These are phyloP conservation scores for Lentinula boryana DNA, from an alignment of 768 basidiomycete species.

Conservation along the genomic window DNA sequence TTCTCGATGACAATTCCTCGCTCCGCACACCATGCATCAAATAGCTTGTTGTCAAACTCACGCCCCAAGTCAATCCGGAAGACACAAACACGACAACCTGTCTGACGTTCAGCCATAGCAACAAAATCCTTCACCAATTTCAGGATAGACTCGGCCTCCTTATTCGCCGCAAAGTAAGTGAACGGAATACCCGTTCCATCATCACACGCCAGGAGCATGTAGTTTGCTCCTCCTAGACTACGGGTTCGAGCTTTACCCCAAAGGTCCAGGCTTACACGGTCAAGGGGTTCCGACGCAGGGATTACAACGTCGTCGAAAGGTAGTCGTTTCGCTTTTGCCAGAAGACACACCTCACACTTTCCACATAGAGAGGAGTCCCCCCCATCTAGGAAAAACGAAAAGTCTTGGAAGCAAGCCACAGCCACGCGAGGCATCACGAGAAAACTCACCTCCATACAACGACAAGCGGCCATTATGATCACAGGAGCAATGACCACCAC, in stretches of 20 bases:
- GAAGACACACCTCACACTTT: not conserved
- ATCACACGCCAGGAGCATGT: not conserved
- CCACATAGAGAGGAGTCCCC: too few relatives aligned
- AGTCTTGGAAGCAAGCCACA: too few relatives aligned
- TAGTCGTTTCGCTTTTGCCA: not conserved
- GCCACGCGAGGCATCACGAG: not conserved
- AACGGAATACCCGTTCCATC: too few relatives aligned
- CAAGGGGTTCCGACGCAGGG: not conserved
- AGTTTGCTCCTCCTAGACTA: not conserved
- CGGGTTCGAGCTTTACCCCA: not conserved
- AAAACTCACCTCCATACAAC: too few relatives aligned
- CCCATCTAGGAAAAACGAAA: too few relatives aligned
- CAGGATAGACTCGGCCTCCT: not conserved
- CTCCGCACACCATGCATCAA: not conserved
- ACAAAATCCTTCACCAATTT: not conserved
- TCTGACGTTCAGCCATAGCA: not conserved
- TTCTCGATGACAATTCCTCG: not conserved
- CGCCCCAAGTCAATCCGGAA: not conserved
- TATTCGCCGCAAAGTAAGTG: not conserved
- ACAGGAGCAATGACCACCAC: conserved; percentile 9
- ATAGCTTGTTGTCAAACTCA: not conserved
- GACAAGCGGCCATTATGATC: not conserved
- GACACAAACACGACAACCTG: not conserved
- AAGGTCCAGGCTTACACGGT: not conserved
- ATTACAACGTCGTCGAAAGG: conserved; percentile 6